Conservation (phyloP, 441 rosid species). For the Brassica balearica region DNA sequence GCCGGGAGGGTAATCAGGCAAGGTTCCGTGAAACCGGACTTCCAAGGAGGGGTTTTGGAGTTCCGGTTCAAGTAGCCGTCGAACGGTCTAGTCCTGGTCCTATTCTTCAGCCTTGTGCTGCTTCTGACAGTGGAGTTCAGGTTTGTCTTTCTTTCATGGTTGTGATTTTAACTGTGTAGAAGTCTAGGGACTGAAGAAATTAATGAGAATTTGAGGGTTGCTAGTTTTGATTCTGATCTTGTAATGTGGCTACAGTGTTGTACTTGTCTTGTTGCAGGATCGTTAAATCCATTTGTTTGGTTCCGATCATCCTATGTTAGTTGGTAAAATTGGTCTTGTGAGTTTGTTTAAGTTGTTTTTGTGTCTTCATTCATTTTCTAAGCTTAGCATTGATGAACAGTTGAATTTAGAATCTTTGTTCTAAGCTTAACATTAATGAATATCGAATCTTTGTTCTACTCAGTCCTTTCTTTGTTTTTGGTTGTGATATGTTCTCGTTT, state of each 20-base stretch:
- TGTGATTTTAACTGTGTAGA: background rate
- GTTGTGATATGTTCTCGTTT: constrained; percentile 8
- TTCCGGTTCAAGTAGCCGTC: constrained; percentile 74
- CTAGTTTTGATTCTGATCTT: background rate
- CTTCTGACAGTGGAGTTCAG: constrained; percentile 88
- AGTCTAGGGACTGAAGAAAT: background rate
- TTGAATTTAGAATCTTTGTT: too few species aligned
- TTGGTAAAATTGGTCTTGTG: background rate
- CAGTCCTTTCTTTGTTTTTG: constrained; percentile 2
- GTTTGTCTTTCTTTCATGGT: constrained; percentile 39
- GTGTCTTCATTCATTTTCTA: background rate
- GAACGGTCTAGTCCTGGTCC: constrained; percentile 69
- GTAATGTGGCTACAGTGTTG: constrained; percentile 8
- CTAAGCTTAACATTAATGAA: background rate
- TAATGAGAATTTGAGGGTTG: background rate
- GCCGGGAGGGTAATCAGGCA: constrained; percentile 34
- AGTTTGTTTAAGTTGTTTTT: background rate
- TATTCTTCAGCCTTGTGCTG: constrained; percentile 57
- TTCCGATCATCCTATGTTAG: background rate
- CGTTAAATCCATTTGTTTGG: background rate
- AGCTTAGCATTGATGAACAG: too few species aligned
- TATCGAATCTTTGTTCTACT: background rate
- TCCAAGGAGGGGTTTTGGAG: constrained; percentile 76
- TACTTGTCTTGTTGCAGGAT: constrained; percentile 25
- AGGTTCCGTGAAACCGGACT: constrained; percentile 60